These are phyloP conservation scores for Plantago elongata DNA, from an alignment of 257 asterid species.

Conservation along the genomic window DNA sequence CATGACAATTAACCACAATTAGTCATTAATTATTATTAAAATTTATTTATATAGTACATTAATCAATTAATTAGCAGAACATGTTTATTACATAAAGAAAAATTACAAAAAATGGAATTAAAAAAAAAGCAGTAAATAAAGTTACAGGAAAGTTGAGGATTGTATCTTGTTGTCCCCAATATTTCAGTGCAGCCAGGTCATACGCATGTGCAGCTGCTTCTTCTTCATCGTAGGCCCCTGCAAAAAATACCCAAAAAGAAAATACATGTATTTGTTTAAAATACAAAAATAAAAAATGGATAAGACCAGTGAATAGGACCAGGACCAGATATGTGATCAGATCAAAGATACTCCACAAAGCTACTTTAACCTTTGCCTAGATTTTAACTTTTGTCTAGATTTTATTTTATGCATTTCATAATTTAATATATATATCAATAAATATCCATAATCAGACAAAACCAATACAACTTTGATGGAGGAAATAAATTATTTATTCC, in stretches of 20 bases:
- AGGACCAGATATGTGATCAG: constrained; percentile 3
- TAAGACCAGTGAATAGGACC: constrained; percentile 27
- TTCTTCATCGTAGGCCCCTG: constrained; percentile 95
- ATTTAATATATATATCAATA: background rate
- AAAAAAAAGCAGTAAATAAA: background rate
- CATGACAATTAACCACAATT: background rate
- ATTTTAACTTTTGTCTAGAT: background rate
- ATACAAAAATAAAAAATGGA: constrained; percentile 16
- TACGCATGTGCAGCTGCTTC: constrained; percentile 98
- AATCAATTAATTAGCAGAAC: too few relatives aligned
- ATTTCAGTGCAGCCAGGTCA: constrained; percentile 94
- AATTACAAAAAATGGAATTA: background rate
- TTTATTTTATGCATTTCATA: background rate
- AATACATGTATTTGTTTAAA: background rate
- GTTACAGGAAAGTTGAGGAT: constrained; percentile 78
- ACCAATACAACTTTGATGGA: background rate
- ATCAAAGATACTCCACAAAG: constrained; percentile 11
- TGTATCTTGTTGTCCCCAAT: constrained; percentile 92
- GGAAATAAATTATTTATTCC: too few relatives aligned
- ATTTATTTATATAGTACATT: too few relatives aligned
- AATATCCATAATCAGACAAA: constrained; percentile 2
- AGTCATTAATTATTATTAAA: background rate
- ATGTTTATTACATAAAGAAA: too few relatives aligned
- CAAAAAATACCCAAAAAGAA: constrained; percentile 15
- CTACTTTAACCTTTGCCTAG: background rate